Conservation (phyloP, 169 alveolate species). For the Cryptosporidium ryanae region DNA sequence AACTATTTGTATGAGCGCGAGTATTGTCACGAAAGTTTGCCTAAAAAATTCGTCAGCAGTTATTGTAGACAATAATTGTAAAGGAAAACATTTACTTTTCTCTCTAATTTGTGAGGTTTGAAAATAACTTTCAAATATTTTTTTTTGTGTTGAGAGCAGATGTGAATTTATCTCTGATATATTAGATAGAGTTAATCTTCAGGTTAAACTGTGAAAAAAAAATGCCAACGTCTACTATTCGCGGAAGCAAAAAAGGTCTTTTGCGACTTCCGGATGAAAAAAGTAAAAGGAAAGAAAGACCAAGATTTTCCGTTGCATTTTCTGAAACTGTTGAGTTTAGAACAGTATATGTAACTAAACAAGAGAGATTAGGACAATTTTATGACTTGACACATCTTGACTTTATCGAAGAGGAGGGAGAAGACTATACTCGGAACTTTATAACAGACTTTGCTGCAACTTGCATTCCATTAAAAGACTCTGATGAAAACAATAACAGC, state of each 20-base stretch:
- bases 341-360: slow-evolving; percentile 56
- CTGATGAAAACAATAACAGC: slow-evolving; percentile 31
- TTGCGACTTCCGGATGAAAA: slow-evolving; percentile 11
- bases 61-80: neutral
- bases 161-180: neutral
- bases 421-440: slow-evolving; percentile 39
- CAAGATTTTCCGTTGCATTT: slow-evolving; percentile 71
- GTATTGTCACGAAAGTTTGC: too few relatives aligned
- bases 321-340: slow-evolving; percentile 70
- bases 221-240: slow-evolving; percentile 30
- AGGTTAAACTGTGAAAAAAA: neutral
- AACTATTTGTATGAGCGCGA: too few relatives aligned
- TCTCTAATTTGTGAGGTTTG: neutral
- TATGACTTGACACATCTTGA: slow-evolving; percentile 44
- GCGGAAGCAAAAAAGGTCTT: slow-evolving; percentile 41
- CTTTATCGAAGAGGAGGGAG: slow-evolving; percentile 18
- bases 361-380: slow-evolving; percentile 70
- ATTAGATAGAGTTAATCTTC: neutral
- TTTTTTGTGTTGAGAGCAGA: neutral
- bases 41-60: too few relatives aligned
- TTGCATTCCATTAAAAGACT: slow-evolving; percentile 65
- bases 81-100: neutral
- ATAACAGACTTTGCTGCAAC: slow-evolving; percentile 68
- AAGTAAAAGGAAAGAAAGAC: slow-evolving; percentile 9
- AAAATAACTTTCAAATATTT: neutral